Evolutionary conservation across 139 green algal species (phyloP).

Genomic region (Chlamydomonas schloesseri): DNA sequence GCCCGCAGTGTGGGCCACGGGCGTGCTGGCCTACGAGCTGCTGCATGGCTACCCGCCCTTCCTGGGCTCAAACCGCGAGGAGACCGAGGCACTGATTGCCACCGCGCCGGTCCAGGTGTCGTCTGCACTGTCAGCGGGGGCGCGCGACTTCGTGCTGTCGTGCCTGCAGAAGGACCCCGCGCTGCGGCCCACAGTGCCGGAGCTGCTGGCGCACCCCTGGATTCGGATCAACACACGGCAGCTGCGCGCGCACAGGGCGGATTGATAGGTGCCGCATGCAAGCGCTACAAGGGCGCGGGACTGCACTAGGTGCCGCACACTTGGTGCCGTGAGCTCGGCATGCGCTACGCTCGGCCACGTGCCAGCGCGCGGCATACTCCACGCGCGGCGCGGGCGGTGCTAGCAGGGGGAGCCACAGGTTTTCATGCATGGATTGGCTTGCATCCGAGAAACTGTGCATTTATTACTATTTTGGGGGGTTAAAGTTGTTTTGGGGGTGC

Average conservation of each 20-base stretch:
- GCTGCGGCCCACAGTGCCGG: not conserved
- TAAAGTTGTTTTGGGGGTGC: too few species aligned
- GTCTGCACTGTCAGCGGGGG: not conserved
- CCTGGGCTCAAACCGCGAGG: constrained; percentile 13
- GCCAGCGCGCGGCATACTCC: too few species aligned
- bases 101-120: constrained; percentile 1
- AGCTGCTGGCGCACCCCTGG: constrained; percentile 41
- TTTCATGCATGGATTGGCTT: too few species aligned
- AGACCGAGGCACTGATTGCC: constrained; percentile 28
- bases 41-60: constrained; percentile 58
- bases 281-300: too few species aligned
- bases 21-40: constrained; percentile 62
- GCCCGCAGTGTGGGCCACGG: constrained; percentile 49
- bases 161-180: constrained; percentile 33
- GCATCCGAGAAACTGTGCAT: too few species aligned
- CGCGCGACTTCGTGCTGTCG: constrained; percentile 17
- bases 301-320: too few species aligned
- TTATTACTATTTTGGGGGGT: too few species aligned
- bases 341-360: too few species aligned
- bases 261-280: too few species aligned
- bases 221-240: not conserved
- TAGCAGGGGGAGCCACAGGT: too few species aligned
- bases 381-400: too few species aligned
- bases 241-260: not conserved
- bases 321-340: too few species aligned